These are phyloP conservation scores for Collybiopsis confluens DNA, from an alignment of 768 basidiomycete genomes.

Conservation along the genomic window DNA sequence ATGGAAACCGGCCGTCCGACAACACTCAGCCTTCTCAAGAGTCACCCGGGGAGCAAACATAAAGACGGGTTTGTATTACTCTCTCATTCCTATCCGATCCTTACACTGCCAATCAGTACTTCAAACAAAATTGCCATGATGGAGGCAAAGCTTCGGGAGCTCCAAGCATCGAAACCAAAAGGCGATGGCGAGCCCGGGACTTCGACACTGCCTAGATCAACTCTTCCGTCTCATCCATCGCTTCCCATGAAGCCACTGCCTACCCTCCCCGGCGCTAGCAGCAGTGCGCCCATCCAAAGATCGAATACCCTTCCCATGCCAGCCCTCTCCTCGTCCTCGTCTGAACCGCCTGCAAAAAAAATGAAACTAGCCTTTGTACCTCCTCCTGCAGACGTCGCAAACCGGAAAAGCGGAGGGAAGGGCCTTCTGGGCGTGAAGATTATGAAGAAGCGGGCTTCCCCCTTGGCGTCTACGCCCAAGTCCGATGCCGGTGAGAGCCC, in stretches of 20 bases:
- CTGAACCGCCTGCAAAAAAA: not conserved
- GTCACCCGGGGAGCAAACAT: conserved; percentile 43
- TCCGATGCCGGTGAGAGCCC: not conserved
- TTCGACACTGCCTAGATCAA: conserved; percentile 5
- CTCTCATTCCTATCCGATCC: conserved; percentile 13
- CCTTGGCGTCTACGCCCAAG: not conserved
- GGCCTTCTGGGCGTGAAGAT: conserved; percentile 3
- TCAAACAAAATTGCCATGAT: conserved; percentile 89
- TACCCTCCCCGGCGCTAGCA: not conserved
- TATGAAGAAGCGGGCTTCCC: conserved; percentile 1
- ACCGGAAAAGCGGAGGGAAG: not conserved
- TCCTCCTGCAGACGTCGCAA: not conserved
- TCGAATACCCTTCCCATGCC: too few species aligned
- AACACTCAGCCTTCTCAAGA: conserved; percentile 84
- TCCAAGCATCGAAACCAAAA: conserved; percentile 45
- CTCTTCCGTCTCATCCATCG: conserved; percentile 4
- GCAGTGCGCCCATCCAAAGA: too few species aligned
- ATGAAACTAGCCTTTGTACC: not conserved
- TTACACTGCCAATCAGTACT: conserved; percentile 67
- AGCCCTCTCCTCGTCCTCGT: not conserved
- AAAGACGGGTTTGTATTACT: conserved; percentile 42
- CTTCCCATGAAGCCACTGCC: conserved; percentile 9
- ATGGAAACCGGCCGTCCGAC: conserved; percentile 71
- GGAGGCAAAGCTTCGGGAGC: conserved; percentile 89
- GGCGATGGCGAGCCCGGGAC: not conserved